Percentiles rank a stretch among this genome's conserved stretches.
Conservation (phyloP, 805 yeast genomes). For the Kodamaea restingae region DNA sequence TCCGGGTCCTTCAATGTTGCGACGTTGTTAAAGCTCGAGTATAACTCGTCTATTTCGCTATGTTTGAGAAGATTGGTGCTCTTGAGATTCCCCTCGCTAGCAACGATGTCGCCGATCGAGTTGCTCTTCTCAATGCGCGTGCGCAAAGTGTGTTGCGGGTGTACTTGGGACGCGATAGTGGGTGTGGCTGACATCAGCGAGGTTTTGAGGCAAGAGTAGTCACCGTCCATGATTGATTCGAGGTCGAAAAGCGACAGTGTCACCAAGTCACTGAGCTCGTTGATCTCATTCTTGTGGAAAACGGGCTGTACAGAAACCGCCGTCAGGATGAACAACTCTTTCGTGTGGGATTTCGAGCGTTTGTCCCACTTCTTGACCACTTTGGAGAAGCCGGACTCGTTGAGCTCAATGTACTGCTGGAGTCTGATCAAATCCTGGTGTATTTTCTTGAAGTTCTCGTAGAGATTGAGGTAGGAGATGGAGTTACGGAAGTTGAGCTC, state of each 20-base stretch:
- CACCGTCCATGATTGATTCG: constrained; percentile 54
- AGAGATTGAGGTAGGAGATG: constrained; percentile 73
- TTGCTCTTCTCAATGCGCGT: constrained; percentile 8
- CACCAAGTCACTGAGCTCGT: constrained; percentile 74
- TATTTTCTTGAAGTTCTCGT: constrained; percentile 85
- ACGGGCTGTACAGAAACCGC: constrained; percentile 97
- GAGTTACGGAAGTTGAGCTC: constrained; percentile 51
- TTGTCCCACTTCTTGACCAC: constrained; percentile 98
- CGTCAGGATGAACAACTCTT: constrained; percentile 83
- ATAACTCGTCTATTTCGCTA: constrained; percentile 62
- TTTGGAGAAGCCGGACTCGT: constrained; percentile 93
- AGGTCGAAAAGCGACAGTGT: constrained; percentile 66
- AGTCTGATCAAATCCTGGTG: constrained; percentile 83
- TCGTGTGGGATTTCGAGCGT: constrained; percentile 89
- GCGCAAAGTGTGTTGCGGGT: constrained; percentile 4
- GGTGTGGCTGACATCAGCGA: constrained; percentile 2
- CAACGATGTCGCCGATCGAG: constrained; percentile 10
- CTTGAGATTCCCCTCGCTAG: constrained; percentile 11
- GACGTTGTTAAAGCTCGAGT: constrained; percentile 61
- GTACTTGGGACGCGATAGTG: constrained; percentile 3
- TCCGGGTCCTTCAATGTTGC: constrained; percentile 43
- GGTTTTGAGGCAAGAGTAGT: constrained; percentile 27
- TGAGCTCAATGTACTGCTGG: constrained; percentile 90
- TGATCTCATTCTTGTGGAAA: constrained; percentile 83
- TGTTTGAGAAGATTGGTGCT: constrained; percentile 23